Evolutionary conservation across 2,329 filamentous ascomycete genomes (phyloP).

Genomic region (Trichoderma sp.): DNA sequence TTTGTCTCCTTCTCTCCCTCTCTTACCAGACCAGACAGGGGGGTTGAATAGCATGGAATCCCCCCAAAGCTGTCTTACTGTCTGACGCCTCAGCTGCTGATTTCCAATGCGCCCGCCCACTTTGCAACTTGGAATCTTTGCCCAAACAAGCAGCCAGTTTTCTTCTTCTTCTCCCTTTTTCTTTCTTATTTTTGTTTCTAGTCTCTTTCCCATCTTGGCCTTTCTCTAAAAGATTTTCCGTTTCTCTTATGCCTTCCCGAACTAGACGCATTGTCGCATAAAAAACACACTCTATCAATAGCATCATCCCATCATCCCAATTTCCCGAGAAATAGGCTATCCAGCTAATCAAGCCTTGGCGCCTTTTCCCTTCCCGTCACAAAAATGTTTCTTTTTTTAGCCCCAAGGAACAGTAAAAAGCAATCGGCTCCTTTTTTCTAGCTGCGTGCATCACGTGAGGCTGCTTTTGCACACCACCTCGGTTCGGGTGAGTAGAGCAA

Average conservation of each 20-base stretch:
- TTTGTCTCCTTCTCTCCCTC: neutral
- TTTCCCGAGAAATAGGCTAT: neutral
- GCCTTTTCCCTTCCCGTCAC: neutral
- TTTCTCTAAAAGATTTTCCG: neutral
- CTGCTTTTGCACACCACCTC: neutral
- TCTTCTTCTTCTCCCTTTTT: neutral
- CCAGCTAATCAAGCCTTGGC: neutral
- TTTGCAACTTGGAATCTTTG: neutral
- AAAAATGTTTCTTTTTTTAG: neutral
- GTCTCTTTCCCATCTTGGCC: neutral
- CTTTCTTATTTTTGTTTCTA: neutral
- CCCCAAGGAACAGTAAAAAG: neutral
- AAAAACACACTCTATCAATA: neutral
- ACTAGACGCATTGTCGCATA: neutral
- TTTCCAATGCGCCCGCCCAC: neutral
- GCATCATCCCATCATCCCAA: neutral
- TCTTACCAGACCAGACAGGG: neutral
- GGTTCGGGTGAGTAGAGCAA: neutral
- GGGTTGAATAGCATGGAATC: neutral
- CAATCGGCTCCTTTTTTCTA: neutral
- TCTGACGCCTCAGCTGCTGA: neutral
- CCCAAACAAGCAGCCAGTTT: neutral
- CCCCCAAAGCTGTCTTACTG: neutral
- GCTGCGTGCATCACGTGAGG: neutral
- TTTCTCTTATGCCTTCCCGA: neutral